Conservation (phyloP, 202 grass and related monocot genomes). For the Panicum virgatum region DNA sequence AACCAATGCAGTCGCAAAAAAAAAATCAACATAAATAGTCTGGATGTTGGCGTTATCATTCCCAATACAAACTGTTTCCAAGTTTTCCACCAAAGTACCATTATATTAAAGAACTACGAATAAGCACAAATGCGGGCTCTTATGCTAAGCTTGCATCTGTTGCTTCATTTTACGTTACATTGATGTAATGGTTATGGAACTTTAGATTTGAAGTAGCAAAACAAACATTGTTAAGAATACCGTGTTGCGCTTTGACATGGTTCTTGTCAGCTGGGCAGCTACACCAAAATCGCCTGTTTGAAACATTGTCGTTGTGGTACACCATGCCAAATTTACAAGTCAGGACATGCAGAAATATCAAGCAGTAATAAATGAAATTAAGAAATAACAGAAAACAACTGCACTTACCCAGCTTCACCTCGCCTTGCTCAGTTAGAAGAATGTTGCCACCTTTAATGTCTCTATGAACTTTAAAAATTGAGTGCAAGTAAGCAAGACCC, state of each 20-base stretch:
- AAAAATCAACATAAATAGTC: not conserved
- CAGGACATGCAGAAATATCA: slow-evolving; percentile 17
- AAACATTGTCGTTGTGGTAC: slow-evolving; percentile 32
- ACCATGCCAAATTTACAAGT: slow-evolving; percentile 15
- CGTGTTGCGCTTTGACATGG: slow-evolving; percentile 99
- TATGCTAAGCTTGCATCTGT: slow-evolving; percentile 29
- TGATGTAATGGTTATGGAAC: slow-evolving; percentile 1
- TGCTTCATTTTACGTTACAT: slow-evolving; percentile 18
- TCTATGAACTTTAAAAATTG: slow-evolving; percentile 99
- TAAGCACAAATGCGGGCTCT: slow-evolving; percentile 1
- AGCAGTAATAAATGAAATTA: slow-evolving; percentile 34
- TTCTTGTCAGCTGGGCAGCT: slow-evolving; percentile 95
- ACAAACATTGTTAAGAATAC: slow-evolving; percentile 54
- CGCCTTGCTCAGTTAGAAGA: slow-evolving; percentile 96
- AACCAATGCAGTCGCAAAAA: slow-evolving; percentile 12
- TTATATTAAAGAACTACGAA: slow-evolving; percentile 18
- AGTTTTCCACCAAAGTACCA: slow-evolving; percentile 26
- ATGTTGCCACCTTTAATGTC: slow-evolving; percentile 99
- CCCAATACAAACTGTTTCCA: slow-evolving; percentile 11
- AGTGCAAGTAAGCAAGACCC: slow-evolving; percentile 98
- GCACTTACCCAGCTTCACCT: slow-evolving; percentile 98
- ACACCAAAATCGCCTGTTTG: slow-evolving; percentile 95
- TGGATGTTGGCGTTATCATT: not conserved
- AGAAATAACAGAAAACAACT: slow-evolving; percentile 29
- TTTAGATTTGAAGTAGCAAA: slow-evolving; percentile 38